These are phyloP conservation scores for Xylaria digitata DNA, from an alignment of 2,329 filamentous ascomycete genomes.

Conservation along the genomic window DNA sequence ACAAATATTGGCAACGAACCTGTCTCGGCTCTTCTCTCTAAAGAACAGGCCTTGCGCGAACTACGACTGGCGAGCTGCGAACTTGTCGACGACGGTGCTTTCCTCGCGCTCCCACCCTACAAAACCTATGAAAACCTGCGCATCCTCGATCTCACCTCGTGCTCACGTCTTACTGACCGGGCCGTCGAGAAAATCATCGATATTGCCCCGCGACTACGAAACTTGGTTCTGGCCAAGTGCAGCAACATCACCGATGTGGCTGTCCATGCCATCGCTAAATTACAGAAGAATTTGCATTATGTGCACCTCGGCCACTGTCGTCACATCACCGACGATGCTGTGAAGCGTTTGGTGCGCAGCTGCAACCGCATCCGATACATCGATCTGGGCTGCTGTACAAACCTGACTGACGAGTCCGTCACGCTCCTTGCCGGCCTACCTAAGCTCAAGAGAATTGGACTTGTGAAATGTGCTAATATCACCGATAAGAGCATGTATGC, in stretches of 20 bases:
- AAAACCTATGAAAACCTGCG: constrained; percentile 85
- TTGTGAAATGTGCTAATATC: constrained; percentile 93
- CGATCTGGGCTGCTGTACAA: constrained; percentile 92
- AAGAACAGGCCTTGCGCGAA: constrained; percentile 87
- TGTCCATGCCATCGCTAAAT: constrained; percentile 84
- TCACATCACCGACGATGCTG: constrained; percentile 88
- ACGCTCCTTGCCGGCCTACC: constrained; percentile 85
- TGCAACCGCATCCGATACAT: constrained; percentile 98
- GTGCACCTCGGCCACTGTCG: constrained; percentile 94
- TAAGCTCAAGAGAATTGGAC: constrained; percentile 91
- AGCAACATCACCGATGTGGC: constrained; percentile 89
- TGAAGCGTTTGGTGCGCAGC: constrained; percentile 81
- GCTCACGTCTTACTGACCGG: constrained; percentile 82
- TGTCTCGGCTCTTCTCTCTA: constrained; percentile 81
- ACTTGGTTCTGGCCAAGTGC: constrained; percentile 94
- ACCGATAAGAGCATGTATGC: constrained; percentile 90
- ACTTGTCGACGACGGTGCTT: constrained; percentile 87
- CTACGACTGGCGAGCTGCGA: constrained; percentile 87
- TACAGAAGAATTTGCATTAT: constrained; percentile 97
- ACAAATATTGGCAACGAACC: constrained; percentile 82
- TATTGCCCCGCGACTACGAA: constrained; percentile 86
- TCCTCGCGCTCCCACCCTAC: constrained; percentile 77
- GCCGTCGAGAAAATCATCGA: constrained; percentile 90
- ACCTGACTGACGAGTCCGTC: constrained; percentile 88
- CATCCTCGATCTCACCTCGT: constrained; percentile 93